These are phyloP conservation scores for Spiromastix sp. DNA, from an alignment of 2,329 filamentous ascomycete species.

Conservation along the genomic window DNA sequence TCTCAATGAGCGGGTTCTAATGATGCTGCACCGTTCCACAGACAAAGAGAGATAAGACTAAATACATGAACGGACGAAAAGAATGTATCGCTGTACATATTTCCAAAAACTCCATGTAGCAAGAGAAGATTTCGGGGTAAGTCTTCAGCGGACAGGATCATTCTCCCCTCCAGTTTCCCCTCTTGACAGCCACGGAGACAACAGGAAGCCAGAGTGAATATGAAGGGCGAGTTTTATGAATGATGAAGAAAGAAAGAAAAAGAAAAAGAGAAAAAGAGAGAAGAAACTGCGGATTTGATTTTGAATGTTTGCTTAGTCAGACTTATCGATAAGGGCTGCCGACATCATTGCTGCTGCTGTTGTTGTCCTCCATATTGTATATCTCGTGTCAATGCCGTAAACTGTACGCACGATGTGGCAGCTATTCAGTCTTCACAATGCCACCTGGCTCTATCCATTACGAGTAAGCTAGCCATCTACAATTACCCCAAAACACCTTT, in stretches of 20 bases:
- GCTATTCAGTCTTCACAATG: slow-evolving; percentile 19
- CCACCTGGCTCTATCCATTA: slow-evolving; percentile 39
- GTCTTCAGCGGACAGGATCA: slow-evolving; percentile 25
- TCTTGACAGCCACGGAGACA: slow-evolving; percentile 29
- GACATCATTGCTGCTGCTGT: too few species aligned
- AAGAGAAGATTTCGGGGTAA: slow-evolving; percentile 35
- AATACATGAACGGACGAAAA: neutral
- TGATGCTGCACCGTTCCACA: neutral
- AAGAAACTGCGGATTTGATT: too few species aligned
- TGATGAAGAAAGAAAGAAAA: slow-evolving; percentile 24
- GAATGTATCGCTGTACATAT: slow-evolving; percentile 35
- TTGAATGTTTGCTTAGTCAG: too few species aligned
- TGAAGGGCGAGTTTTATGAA: slow-evolving; percentile 34
- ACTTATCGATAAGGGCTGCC: neutral
- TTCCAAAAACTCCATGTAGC: slow-evolving; percentile 37
- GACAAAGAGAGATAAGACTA: too few species aligned
- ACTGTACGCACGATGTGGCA: too few species aligned
- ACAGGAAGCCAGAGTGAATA: slow-evolving; percentile 37
- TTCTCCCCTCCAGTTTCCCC: slow-evolving; percentile 40
- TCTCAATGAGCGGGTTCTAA: neutral
- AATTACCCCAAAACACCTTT: slow-evolving; percentile 1
- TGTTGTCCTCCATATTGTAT: neutral
- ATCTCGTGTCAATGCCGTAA: too few species aligned
- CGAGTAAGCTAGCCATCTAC: slow-evolving; percentile 25
- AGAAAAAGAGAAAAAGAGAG: slow-evolving; percentile 9